Conservation (phyloP, 805 yeast species). For the Cyberlindnera sargentensis region DNA sequence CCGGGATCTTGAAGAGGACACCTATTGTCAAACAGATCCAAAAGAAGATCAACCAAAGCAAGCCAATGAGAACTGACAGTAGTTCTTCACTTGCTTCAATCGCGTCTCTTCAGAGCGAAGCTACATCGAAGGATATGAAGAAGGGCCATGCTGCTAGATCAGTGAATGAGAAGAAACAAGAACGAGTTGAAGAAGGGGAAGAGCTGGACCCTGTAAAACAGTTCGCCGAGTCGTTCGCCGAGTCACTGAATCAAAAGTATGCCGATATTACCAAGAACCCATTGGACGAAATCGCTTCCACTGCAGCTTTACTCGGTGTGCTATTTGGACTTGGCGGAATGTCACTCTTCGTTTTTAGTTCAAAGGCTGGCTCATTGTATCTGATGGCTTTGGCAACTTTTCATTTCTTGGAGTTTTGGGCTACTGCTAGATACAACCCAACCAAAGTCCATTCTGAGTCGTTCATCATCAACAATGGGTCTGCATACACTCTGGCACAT, state of each 20-base stretch:
- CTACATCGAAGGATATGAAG: too few species aligned
- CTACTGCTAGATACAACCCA: slow-evolving; percentile 71
- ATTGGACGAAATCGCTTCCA: slow-evolving; percentile 35
- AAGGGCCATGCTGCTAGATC: too few species aligned
- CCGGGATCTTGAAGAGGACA: neutral
- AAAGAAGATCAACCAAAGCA: neutral
- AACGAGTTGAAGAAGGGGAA: too few species aligned
- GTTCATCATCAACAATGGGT: slow-evolving; percentile 58
- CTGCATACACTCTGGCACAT: slow-evolving; percentile 52
- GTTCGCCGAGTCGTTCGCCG: too few species aligned
- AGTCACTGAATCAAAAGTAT: neutral
- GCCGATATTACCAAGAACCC: slow-evolving; percentile 26
- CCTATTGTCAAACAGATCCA: neutral
- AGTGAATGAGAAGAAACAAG: too few species aligned
- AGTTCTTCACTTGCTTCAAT: too few species aligned
- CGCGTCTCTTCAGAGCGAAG: too few species aligned
- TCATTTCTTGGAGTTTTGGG: slow-evolving; percentile 76
- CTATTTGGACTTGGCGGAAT: slow-evolving; percentile 34
- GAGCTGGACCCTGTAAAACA: too few species aligned
- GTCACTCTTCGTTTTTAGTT: slow-evolving; percentile 20
- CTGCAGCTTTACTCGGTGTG: slow-evolving; percentile 38
- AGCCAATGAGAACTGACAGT: too few species aligned
- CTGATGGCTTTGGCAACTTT: slow-evolving; percentile 48
- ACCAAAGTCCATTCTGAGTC: slow-evolving; percentile 63
- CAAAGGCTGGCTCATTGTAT: slow-evolving; percentile 39